Evolutionary conservation across 2,329 filamentous ascomycete genomes (phyloP).

Genomic region (Alternaria angustiovoidea): DNA sequence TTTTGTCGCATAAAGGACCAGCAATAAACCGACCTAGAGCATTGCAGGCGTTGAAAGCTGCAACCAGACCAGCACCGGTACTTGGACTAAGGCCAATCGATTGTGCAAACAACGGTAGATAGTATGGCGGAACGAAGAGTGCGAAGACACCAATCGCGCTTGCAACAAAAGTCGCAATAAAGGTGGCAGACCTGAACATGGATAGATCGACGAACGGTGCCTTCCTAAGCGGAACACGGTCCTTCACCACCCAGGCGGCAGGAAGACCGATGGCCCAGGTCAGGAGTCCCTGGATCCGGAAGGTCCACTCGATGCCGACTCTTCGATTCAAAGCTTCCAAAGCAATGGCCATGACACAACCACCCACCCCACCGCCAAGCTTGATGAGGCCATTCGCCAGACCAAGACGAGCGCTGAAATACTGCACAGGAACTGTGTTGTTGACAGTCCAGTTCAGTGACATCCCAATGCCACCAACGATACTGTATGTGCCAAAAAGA

Average conservation of each 20-base stretch:
- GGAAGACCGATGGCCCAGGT: conserved; percentile 37
- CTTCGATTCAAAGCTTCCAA: conserved; percentile 34
- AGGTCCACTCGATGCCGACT: conserved; percentile 44
- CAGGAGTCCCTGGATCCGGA: conserved; percentile 38
- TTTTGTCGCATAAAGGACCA: conserved; percentile 38
- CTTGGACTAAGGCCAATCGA: conserved; percentile 34
- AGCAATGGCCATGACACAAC: conserved; percentile 37
- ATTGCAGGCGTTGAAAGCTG: conserved; percentile 41
- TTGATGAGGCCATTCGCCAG: conserved; percentile 44
- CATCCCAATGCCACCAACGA: conserved; percentile 57
- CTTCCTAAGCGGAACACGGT: conserved; percentile 31
- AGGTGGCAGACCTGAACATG: conserved; percentile 37
- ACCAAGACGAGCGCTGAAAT: conserved; percentile 39
- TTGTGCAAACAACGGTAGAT: conserved; percentile 39
- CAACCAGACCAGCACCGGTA: conserved; percentile 39
- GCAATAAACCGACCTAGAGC: conserved; percentile 39
- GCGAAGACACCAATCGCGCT: conserved; percentile 38
- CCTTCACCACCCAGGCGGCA: conserved; percentile 36
- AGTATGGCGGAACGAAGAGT: conserved; percentile 43
- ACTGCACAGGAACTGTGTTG: conserved; percentile 39
- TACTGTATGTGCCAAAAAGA: conserved; percentile 59
- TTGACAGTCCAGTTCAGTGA: conserved; percentile 33
- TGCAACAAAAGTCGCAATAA: conserved; percentile 33
- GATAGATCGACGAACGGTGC: conserved; percentile 34
- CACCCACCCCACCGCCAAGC: conserved; percentile 40